phyloP scores from a whole-genome alignment of 805 yeast species.

The Zygosaccharomyces siamensis region DNA sequence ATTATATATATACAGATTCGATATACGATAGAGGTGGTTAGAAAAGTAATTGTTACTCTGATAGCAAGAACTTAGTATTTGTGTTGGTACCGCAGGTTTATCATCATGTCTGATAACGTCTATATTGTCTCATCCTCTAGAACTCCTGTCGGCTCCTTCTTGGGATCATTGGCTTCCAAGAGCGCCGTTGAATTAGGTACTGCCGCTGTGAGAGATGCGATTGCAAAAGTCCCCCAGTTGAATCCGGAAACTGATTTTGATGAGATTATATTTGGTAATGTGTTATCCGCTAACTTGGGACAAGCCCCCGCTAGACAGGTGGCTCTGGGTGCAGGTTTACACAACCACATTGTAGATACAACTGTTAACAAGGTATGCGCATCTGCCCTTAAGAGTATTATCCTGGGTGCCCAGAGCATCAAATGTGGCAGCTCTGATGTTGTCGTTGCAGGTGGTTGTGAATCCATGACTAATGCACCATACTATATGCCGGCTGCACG shows the following conservation, averaged over 20 bases:
- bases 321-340: conserved; percentile 83
- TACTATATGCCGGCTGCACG: conserved; percentile 86
- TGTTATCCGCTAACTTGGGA: conserved; percentile 86
- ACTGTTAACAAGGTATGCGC: conserved; percentile 97
- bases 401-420: conserved; percentile 86
- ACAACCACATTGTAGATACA: conserved; percentile 75
- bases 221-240: conserved; percentile 76
- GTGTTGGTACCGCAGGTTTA: not conserved
- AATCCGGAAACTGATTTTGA: conserved; percentile 67
- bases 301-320: conserved; percentile 99
- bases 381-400: conserved; percentile 88
- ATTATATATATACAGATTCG: not conserved
- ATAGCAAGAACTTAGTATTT: not conserved
- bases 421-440: conserved; percentile 85
- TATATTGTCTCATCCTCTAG: conserved; percentile 89
- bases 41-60: not conserved
- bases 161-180: conserved; percentile 72
- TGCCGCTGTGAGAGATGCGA: conserved; percentile 84
- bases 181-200: conserved; percentile 84
- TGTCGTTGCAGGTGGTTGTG: conserved; percentile 96
- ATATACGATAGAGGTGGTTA: not conserved
- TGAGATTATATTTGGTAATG: conserved; percentile 91
- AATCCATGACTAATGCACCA: conserved; percentile 94
- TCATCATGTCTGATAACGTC: conserved; percentile 44
- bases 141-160: conserved; percentile 95